Percentiles rank a stretch among this genome's conserved stretches.
Evolutionary conservation across 2,329 filamentous ascomycete genomes (phyloP).

Genomic region (Phyllosticta citrichinensis): DNA sequence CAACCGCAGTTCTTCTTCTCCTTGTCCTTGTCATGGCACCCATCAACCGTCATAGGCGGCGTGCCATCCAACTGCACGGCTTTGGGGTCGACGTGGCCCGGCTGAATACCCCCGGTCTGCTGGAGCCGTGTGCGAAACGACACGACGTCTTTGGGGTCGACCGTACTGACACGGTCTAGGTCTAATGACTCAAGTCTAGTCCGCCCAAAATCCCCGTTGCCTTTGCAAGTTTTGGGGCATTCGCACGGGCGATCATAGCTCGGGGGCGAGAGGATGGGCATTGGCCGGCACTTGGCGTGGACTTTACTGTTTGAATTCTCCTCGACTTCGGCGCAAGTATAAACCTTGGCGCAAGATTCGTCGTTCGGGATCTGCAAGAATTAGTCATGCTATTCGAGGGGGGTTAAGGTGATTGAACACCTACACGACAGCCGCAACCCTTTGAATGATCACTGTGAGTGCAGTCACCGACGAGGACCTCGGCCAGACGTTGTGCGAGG

Average conservation of each 20-base stretch:
- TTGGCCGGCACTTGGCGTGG: neutral
- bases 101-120: too few species aligned
- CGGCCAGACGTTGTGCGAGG: neutral
- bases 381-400: neutral
- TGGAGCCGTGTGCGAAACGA: too few species aligned
- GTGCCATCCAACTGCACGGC: neutral
- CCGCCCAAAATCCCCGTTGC: too few species aligned
- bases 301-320: too few species aligned
- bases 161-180: too few species aligned
- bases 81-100: neutral
- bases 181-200: too few species aligned
- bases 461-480: neutral
- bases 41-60: neutral
- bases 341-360: neutral
- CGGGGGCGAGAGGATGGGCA: neutral
- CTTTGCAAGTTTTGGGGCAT: neutral
- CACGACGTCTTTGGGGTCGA: too few species aligned
- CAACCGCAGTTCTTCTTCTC: too few species aligned
- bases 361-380: neutral
- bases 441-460: neutral
- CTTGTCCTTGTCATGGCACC: neutral
- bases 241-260: too few species aligned
- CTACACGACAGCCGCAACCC: neutral
- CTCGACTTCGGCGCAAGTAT: neutral
- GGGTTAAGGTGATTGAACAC: neutral